Evolutionary conservation across 2,329 filamentous ascomycete genomes (phyloP).

Genomic region (Diaporthe vexans): DNA sequence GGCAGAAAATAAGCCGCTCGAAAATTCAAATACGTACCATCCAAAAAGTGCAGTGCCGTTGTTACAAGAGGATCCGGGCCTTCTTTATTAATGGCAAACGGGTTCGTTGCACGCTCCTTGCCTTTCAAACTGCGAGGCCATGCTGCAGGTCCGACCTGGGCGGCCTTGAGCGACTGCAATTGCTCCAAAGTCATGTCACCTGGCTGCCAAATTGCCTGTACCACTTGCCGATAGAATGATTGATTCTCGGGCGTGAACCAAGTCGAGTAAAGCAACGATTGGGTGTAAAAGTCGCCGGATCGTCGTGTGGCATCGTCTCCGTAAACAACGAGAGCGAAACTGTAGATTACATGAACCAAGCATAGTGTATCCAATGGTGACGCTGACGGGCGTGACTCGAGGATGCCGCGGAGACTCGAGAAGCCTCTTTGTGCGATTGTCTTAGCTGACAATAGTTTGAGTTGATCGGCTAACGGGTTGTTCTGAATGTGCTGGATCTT

Average conservation of each 20-base stretch:
- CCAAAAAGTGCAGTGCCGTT: conserved; percentile 63
- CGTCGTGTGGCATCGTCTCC: conserved; percentile 55
- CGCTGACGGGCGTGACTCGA: conserved; percentile 54
- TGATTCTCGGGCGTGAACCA: conserved; percentile 56
- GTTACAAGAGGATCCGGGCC: conserved; percentile 55
- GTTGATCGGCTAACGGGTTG: conserved; percentile 58
- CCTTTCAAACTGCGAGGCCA: conserved; percentile 55
- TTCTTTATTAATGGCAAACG: conserved; percentile 30
- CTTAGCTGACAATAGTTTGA: conserved; percentile 56
- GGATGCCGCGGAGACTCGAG: conserved; percentile 54
- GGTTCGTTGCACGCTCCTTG: conserved; percentile 54
- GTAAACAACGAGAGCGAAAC: conserved; percentile 61
- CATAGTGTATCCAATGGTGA: conserved; percentile 62
- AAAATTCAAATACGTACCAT: conserved; percentile 55
- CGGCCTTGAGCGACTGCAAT: conserved; percentile 47
- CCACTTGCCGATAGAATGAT: conserved; percentile 59
- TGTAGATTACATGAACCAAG: conserved; percentile 66
- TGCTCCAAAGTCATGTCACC: conserved; percentile 49
- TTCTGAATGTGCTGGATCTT: conserved; percentile 57
- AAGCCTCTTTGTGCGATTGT: conserved; percentile 59
- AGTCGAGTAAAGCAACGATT: conserved; percentile 60
- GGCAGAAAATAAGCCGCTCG: background rate
- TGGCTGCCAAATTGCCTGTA: conserved; percentile 64
- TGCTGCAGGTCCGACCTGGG: conserved; percentile 41
- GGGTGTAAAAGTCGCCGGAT: conserved; percentile 59